Percentiles rank a stretch among this genome's conserved stretches.
phyloP scores from a whole-genome alignment of 2,329 filamentous ascomycete genomes.

The Camptophora hylomeconis region DNA sequence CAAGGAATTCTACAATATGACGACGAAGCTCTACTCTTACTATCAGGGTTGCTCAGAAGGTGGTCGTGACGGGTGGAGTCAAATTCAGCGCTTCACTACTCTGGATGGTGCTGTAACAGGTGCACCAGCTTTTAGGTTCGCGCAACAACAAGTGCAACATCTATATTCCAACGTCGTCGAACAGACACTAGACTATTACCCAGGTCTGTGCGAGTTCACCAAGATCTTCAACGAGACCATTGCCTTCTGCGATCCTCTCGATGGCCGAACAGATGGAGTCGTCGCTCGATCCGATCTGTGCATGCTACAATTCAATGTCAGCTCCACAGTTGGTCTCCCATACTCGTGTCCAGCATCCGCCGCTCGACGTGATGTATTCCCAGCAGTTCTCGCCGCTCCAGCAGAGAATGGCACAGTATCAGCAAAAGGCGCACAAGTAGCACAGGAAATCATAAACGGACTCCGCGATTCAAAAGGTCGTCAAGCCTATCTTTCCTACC shows the following conservation, averaged over 20 bases:
- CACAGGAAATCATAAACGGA: constrained; percentile 24
- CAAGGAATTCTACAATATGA: constrained; percentile 26
- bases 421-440: constrained; percentile 20
- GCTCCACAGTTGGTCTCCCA: constrained; percentile 31
- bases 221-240: constrained; percentile 44
- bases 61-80: constrained; percentile 39
- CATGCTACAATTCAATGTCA: constrained; percentile 34
- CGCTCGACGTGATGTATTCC: too few relatives aligned
- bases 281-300: constrained; percentile 38
- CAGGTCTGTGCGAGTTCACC: constrained; percentile 33
- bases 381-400: constrained; percentile 14
- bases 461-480: constrained; percentile 27
- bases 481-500: constrained; percentile 31
- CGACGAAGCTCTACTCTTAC: constrained; percentile 29
- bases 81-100: constrained; percentile 39
- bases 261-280: constrained; percentile 42
- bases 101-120: constrained; percentile 35
- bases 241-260: constrained; percentile 40
- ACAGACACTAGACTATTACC: constrained; percentile 29
- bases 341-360: constrained; percentile 30
- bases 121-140: constrained; percentile 34
- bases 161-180: constrained; percentile 27
- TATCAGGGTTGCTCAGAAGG: constrained; percentile 44
- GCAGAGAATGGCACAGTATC: constrained; percentile 21
- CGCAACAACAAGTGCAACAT: constrained; percentile 32